A percentile compares a stretch with the other conserved stretches of the same genome.
Evolutionary conservation across 768 basidiomycete genomes (phyloP).

Genomic region (Pleurotus cornucopiae): DNA sequence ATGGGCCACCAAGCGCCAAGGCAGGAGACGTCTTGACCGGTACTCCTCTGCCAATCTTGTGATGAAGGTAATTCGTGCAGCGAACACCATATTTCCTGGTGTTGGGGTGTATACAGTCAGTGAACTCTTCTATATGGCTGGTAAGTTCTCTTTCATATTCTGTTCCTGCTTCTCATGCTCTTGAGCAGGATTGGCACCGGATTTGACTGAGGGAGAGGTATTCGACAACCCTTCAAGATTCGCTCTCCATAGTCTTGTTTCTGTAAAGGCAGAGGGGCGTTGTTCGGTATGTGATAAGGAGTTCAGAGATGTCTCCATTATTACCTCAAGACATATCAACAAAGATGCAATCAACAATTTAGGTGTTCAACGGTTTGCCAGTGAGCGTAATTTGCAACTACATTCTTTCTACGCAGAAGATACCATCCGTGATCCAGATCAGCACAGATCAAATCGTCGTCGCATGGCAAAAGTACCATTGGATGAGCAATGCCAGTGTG

Average conservation of each 20-base stretch:
- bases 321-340: conserved; percentile 30
- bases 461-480: not conserved
- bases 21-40: too few relatives aligned
- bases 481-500: conserved; percentile 9
- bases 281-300: conserved; percentile 10
- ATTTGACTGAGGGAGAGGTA: too few relatives aligned
- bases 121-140: too few relatives aligned
- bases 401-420: conserved; percentile 23
- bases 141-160: too few relatives aligned
- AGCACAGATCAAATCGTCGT: not conserved
- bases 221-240: too few relatives aligned
- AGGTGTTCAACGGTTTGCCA: conserved; percentile 26
- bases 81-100: too few relatives aligned
- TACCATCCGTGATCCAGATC: not conserved
- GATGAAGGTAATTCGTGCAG: too few relatives aligned
- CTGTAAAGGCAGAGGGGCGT: conserved; percentile 1
- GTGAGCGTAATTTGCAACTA: conserved; percentile 21
- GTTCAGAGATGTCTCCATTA: conserved; percentile 32
- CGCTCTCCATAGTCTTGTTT: conserved; percentile 19
- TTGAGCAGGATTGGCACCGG: too few relatives aligned
- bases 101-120: too few relatives aligned
- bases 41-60: too few relatives aligned
- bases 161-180: too few relatives aligned
- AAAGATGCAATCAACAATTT: conserved; percentile 33
- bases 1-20: too few relatives aligned